phyloP scores from a whole-genome alignment of 306 rosid genomes.

The Glycyrrhiza uralensis region DNA sequence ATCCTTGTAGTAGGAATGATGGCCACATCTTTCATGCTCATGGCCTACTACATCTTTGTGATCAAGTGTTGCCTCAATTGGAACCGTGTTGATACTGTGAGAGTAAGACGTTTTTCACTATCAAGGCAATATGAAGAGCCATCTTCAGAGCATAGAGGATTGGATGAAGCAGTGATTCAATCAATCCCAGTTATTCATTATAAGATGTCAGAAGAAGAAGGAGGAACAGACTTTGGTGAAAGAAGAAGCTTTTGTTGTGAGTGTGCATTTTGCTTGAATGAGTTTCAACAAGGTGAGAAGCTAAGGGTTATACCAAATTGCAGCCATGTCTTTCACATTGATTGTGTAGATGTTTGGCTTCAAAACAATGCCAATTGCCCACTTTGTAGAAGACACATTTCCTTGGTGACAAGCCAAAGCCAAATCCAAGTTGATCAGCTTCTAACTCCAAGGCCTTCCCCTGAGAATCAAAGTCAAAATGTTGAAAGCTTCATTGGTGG shows the following conservation, averaged over 20 bases:
- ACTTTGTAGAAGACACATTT: slow-evolving; percentile 64
- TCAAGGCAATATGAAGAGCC: slow-evolving; percentile 33
- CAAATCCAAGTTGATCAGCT: slow-evolving; percentile 13
- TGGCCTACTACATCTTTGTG: slow-evolving; percentile 69
- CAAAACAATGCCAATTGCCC: slow-evolving; percentile 77
- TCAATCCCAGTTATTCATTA: slow-evolving; percentile 60
- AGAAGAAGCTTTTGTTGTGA: slow-evolving; percentile 29
- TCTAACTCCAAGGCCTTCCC: slow-evolving; percentile 44
- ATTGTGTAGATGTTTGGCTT: slow-evolving; percentile 85
- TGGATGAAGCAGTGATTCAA: slow-evolving; percentile 57
- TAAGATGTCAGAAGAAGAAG: slow-evolving; percentile 36
- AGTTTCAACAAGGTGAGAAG: slow-evolving; percentile 61
- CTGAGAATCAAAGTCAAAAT: slow-evolving; percentile 31
- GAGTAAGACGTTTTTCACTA: slow-evolving; percentile 43
- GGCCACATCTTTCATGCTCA: slow-evolving; percentile 54
- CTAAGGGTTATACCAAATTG: slow-evolving; percentile 70
- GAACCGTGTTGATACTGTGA: slow-evolving; percentile 46
- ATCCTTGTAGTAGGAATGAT: slow-evolving; percentile 57
- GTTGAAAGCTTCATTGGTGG: slow-evolving; percentile 16
- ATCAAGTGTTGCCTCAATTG: slow-evolving; percentile 72
- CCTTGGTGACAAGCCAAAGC: slow-evolving; percentile 21
- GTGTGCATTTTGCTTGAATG: slow-evolving; percentile 73
- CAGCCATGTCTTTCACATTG: slow-evolving; percentile 70
- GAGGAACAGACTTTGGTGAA: neutral
- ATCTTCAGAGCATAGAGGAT: slow-evolving; percentile 37